phyloP scores from a whole-genome alignment of 192 early-diverging fungal species.

The Entophlyctis helioformis region DNA sequence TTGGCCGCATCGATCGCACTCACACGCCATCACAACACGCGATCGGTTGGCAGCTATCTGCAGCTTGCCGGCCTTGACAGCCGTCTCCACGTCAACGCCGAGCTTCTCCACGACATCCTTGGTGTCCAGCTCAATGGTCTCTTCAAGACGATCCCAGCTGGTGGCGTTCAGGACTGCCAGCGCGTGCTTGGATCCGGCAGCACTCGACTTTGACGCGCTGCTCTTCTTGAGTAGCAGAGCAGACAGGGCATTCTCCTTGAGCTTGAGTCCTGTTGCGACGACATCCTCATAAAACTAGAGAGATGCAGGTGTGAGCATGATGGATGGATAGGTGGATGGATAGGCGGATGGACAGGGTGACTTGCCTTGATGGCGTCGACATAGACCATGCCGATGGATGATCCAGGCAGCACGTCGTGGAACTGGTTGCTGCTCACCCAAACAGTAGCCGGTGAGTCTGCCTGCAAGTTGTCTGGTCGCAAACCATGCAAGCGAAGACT shows the following conservation, averaged over 20 bases:
- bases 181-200: no score
- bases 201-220: not conserved
- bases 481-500: constrained; percentile 1
- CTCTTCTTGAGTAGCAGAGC: no score
- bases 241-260: constrained; percentile 22
- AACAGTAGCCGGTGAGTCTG: no score
- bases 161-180: constrained; percentile 26
- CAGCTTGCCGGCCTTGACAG: not conserved
- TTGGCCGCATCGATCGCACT: not conserved
- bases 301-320: no score
- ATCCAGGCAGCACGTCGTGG: constrained; percentile 93
- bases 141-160: constrained; percentile 10
- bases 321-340: no score
- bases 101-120: not conserved
- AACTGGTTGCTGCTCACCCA: constrained; percentile 85
- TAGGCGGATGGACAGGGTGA: no score
- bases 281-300: constrained; percentile 40
- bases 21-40: constrained; percentile 7
- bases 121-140: constrained; percentile 14
- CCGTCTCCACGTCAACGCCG: no score
- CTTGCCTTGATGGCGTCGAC: no score
- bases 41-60: constrained; percentile 8
- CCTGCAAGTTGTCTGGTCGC: no score
- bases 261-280: constrained; percentile 7
- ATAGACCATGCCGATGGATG: constrained; percentile 83